Evolutionary conservation across 352 stramenopile genomes (phyloP).

Genomic region (Sclerospora graminicola): DNA sequence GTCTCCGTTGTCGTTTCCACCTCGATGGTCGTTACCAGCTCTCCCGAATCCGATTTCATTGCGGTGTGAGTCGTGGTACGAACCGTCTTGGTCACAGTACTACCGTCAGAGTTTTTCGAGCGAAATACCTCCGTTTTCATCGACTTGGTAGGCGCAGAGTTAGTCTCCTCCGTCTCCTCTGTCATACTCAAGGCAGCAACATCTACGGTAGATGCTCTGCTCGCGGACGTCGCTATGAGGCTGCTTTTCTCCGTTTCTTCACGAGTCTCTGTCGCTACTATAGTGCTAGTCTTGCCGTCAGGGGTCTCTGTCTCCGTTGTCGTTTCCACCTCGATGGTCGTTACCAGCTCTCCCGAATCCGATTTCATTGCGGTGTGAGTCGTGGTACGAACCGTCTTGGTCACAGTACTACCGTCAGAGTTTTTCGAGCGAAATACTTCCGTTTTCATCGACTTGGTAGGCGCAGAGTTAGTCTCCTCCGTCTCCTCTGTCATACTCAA

Average conservation of each 20-base stretch:
- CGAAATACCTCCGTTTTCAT: conserved; percentile 6
- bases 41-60: conserved; percentile 1
- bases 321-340: conserved; percentile 3
- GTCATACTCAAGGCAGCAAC: conserved; percentile 1
- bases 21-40: conserved; percentile 5
- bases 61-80: conserved; percentile 4
- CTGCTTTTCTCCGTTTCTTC: conserved; percentile 5
- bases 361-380: not conserved
- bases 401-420: conserved; percentile 4
- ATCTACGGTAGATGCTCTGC: too few relatives aligned
- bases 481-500: conserved; percentile 1
- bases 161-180: not conserved
- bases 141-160: not conserved
- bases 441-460: conserved; percentile 4
- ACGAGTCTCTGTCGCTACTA: conserved; percentile 4
- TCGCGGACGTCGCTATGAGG: too few relatives aligned
- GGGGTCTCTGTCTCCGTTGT: conserved; percentile 3
- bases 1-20: conserved; percentile 10
- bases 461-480: conserved; percentile 1
- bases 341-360: not conserved
- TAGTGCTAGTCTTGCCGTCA: not conserved
- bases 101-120: conserved; percentile 7
- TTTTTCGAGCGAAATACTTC: conserved; percentile 7
- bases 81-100: conserved; percentile 10
- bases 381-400: conserved; percentile 6